Evolutionary conservation across 2,329 filamentous ascomycete genomes (phyloP), one percentile per base, ranked within the genome.

Genomic region (Clarireedia homoeocarpa): DNA sequence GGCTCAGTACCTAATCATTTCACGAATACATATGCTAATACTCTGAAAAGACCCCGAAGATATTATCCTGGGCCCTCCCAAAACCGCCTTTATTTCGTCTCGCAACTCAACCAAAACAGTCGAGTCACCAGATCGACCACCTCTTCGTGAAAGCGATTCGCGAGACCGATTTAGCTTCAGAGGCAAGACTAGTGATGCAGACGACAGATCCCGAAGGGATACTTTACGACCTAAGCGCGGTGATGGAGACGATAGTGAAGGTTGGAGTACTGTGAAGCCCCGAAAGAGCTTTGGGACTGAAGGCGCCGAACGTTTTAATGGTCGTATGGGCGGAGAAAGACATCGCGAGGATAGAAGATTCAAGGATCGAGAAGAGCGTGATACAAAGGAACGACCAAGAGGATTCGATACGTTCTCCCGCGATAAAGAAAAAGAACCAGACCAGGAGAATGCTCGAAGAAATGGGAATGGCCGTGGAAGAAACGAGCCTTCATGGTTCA

Each of bases 1-100:
- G 80, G 71, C 56, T 50, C 57, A 55, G 55, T 24, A 7, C 40
- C 27, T 56, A 62, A 54, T 59, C 42, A 24, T 69, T 45, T 10
- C 10, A 26, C 20, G 26, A 4, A 23, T 61, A 62, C 54, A 66
- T 4, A 23, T 51, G 36, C 36, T 62, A 59, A 64, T 30, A 27
- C 53, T 36, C 10, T 57, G 24, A 40, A 57, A 59, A 87, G 83
- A 82, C 69, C 74, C 81, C 66, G 91, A 95, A 65, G 90, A 95
- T 61, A 87, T 95, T 57, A 80, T 94, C 57, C 86, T 96, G 57
- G 91, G 89, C 14, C 91, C 91, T 20, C 89, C 91, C 1, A 88
- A 89, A 70, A 89, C 84, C 48, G 83, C 84, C 46, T 96, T 96
- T 71, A 83, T 89, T 53, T 75, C 81, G 34, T 71, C 76, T 52